phyloP scores from a whole-genome alignment of 768 basidiomycete species.

The Leccinum uliginosum region DNA sequence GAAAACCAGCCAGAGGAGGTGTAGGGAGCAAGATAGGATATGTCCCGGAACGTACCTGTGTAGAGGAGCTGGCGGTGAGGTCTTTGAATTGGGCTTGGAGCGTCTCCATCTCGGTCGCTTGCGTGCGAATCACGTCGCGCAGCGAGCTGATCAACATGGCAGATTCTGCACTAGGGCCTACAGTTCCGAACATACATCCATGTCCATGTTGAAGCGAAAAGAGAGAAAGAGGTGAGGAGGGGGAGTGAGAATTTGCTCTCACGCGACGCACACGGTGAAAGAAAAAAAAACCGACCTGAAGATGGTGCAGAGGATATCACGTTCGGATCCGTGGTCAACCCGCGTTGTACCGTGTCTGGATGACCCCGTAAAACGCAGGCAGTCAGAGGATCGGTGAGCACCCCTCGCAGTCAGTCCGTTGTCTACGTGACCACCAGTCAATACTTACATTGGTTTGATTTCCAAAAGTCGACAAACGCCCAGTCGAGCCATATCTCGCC shows the following conservation, averaged over 20 bases:
- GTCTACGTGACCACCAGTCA: background rate
- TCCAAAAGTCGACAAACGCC: slow-evolving; percentile 98
- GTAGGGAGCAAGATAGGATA: background rate
- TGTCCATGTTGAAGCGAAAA: background rate
- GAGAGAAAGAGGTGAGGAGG: background rate
- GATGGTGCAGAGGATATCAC: slow-evolving; percentile 50
- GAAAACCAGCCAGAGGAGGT: background rate
- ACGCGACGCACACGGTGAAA: background rate
- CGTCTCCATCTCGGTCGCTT: slow-evolving; percentile 73
- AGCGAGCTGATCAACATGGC: slow-evolving; percentile 80
- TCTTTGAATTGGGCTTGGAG: slow-evolving; percentile 59
- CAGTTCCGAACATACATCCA: background rate
- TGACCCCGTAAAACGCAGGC: background rate
- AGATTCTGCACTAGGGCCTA: slow-evolving; percentile 70
- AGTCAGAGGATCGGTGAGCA: too few relatives aligned
- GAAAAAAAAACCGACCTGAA: slow-evolving; percentile 41
- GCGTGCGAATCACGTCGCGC: slow-evolving; percentile 76
- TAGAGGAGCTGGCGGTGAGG: slow-evolving; percentile 31
- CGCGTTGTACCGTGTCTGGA: slow-evolving; percentile 67
- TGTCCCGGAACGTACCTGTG: slow-evolving; percentile 31
- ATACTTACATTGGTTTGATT: slow-evolving; percentile 88
- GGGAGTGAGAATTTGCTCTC: background rate
- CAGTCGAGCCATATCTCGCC: slow-evolving; percentile 98
- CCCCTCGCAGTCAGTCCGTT: too few relatives aligned
- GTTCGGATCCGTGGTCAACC: slow-evolving; percentile 65